A percentile compares a stretch with the other conserved stretches of the same genome.
Conservation (phyloP, 1,284 basidiomycete genomes). For the Jaminaea rosea region DNA sequence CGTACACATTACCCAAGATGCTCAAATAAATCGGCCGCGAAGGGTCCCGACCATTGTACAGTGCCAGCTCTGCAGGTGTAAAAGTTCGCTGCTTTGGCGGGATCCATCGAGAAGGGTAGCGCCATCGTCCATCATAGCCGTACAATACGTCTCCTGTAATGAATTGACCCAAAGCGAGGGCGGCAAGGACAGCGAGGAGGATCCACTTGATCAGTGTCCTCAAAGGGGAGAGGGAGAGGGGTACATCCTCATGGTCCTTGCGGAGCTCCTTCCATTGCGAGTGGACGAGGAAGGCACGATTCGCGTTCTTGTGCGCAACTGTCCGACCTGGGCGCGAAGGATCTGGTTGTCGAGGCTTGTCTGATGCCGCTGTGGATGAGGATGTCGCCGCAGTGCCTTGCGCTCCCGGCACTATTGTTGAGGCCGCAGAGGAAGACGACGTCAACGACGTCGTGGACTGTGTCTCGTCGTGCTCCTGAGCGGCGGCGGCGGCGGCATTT, state of each 20-base stretch:
- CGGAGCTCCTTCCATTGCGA: constrained; percentile 30
- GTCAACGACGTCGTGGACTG: too few species aligned
- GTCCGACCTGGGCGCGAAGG: constrained; percentile 29
- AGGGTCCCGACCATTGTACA: constrained; percentile 66
- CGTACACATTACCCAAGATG: constrained; percentile 84
- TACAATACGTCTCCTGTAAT: constrained; percentile 37
- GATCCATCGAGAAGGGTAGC: constrained; percentile 30
- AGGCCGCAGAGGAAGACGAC: too few species aligned
- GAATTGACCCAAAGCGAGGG: constrained; percentile 25
- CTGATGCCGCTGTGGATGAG: background rate
- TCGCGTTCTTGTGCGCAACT: constrained; percentile 39
- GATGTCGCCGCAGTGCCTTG: background rate
- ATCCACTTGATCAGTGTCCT: constrained; percentile 6
- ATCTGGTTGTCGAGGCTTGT: constrained; percentile 9
- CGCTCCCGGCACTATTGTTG: too few species aligned
- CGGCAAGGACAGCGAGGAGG: constrained; percentile 13
- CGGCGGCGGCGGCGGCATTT: too few species aligned
- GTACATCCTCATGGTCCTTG: constrained; percentile 2
- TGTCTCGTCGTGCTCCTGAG: too few species aligned
- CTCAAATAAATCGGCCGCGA: constrained; percentile 73
- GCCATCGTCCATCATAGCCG: constrained; percentile 43
- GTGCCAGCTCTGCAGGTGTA: constrained; percentile 60
- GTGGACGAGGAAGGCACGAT: constrained; percentile 36
- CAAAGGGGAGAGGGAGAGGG: background rate
- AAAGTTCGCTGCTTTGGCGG: constrained; percentile 60